Evolutionary conservation across 768 basidiomycete species (phyloP).

Genomic region (Tricholoma sp.): DNA sequence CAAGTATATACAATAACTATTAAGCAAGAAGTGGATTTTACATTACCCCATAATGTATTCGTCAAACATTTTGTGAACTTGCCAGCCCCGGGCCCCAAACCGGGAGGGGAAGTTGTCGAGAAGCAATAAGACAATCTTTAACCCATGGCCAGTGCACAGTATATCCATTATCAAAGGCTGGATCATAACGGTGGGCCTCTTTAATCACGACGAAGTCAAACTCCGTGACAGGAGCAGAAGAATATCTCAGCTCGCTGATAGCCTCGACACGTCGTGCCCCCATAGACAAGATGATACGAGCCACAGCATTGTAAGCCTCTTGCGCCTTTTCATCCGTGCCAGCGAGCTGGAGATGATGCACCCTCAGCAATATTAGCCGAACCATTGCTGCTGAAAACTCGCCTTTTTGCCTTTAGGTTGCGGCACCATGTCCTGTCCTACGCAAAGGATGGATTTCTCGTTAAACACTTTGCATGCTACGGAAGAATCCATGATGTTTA

Average conservation of each 20-base stretch:
- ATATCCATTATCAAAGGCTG: constrained; percentile 21
- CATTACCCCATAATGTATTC: not conserved
- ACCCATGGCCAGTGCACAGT: constrained; percentile 65
- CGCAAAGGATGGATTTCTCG: constrained; percentile 51
- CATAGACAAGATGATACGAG: constrained; percentile 71
- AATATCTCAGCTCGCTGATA: constrained; percentile 41
- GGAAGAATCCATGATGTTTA: constrained; percentile 52
- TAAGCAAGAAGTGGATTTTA: not conserved
- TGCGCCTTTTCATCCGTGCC: constrained; percentile 26
- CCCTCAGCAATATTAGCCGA: constrained; percentile 4
- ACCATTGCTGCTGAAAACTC: constrained; percentile 2
- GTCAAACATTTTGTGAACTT: constrained; percentile 15
- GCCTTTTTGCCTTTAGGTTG: constrained; percentile 37
- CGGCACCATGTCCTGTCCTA: constrained; percentile 54
- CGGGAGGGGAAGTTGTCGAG: constrained; percentile 40
- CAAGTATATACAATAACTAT: constrained; percentile 1
- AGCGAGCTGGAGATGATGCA: constrained; percentile 14
- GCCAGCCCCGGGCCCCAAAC: constrained; percentile 18
- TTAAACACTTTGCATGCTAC: constrained; percentile 56
- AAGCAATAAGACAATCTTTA: constrained; percentile 71
- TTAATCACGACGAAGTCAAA: constrained; percentile 67
- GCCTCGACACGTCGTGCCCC: constrained; percentile 71
- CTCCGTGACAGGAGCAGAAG: constrained; percentile 25
- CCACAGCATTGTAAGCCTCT: constrained; percentile 42
- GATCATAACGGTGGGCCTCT: constrained; percentile 31